Conservation (phyloP, 2,329 filamentous ascomycete genomes). For the Madurella mycetomatis region DNA sequence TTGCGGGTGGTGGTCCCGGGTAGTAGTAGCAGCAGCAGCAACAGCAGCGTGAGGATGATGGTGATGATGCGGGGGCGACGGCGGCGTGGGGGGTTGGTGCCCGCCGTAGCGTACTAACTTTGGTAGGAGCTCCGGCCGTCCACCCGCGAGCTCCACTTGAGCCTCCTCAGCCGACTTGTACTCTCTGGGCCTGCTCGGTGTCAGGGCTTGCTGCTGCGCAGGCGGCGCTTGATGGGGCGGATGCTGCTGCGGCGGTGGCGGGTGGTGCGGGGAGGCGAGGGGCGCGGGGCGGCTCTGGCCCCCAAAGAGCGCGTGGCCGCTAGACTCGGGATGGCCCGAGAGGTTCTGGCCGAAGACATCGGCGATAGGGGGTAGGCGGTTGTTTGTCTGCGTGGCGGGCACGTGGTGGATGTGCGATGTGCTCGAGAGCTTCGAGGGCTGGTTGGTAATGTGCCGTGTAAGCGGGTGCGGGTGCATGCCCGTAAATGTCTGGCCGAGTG, state of each 20-base stretch:
- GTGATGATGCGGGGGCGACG: conserved; percentile 58
- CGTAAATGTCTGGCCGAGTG: conserved; percentile 91
- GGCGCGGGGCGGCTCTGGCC: conserved; percentile 59
- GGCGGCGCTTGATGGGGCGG: conserved; percentile 20
- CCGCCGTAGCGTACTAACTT: conserved; percentile 94
- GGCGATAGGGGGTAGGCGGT: conserved; percentile 86
- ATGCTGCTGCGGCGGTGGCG: conserved; percentile 36
- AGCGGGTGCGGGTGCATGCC: conserved; percentile 75
- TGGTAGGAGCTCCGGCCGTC: conserved; percentile 86
- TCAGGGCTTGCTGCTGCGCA: conserved; percentile 39
- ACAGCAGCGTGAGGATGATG: neutral
- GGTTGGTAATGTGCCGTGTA: conserved; percentile 73
- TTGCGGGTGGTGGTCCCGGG: neutral
- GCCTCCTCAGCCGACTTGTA: conserved; percentile 96
- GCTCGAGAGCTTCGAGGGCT: conserved; percentile 75
- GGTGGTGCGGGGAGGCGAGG: conserved; percentile 73
- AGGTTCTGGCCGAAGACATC: conserved; percentile 89
- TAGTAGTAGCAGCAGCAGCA: conserved; percentile 3
- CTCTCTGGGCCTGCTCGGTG: conserved; percentile 67
- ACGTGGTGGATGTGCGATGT: conserved; percentile 89
- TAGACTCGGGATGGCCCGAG: conserved; percentile 55
- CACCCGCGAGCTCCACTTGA: conserved; percentile 82
- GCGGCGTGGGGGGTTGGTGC: conserved; percentile 87
- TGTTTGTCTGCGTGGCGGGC: conserved; percentile 81
- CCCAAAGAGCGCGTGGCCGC: conserved; percentile 51